These are phyloP conservation scores for Aurinia saxatilis DNA, from an alignment of 345 rosid genomes.

Conservation along the genomic window DNA sequence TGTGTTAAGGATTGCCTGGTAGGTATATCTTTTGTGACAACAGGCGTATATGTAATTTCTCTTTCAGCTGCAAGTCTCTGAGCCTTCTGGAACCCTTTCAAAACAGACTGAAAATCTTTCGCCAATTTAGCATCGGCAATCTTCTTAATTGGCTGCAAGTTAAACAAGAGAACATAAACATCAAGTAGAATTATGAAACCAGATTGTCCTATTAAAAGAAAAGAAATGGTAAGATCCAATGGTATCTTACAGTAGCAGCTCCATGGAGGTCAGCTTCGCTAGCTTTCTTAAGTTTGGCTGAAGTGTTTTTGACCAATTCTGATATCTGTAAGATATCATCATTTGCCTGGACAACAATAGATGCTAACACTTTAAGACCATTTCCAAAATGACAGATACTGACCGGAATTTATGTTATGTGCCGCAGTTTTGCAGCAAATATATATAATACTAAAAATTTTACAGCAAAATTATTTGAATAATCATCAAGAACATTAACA, in stretches of 20 bases:
- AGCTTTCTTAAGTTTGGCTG: conserved; percentile 59
- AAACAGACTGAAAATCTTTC: conserved; percentile 54
- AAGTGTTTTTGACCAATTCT: conserved; percentile 57
- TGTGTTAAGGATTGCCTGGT: conserved; percentile 42
- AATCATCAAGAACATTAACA: no score
- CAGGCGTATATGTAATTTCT: conserved; percentile 49
- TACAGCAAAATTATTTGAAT: no score
- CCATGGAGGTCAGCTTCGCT: conserved; percentile 48
- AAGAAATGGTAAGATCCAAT: no score
- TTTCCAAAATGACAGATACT: neutral
- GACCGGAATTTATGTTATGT: no score
- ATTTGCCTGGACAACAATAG: conserved; percentile 39
- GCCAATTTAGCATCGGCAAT: conserved; percentile 74
- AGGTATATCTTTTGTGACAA: conserved; percentile 39
- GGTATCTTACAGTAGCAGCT: conserved; percentile 41
- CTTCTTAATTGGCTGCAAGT: conserved; percentile 56
- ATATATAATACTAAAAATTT: no score
- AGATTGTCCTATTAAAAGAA: neutral
- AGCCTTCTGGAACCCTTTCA: conserved; percentile 64
- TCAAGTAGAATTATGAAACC: neutral
- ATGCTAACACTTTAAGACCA: neutral
- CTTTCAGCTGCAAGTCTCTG: conserved; percentile 74
- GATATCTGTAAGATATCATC: conserved; percentile 51
- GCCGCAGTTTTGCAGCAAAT: no score
- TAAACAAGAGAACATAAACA: neutral